Evolutionary conservation across 805 yeast species (phyloP), one percentile per base, ranked within the genome.

Genomic region (Saturnispora quitensis): DNA sequence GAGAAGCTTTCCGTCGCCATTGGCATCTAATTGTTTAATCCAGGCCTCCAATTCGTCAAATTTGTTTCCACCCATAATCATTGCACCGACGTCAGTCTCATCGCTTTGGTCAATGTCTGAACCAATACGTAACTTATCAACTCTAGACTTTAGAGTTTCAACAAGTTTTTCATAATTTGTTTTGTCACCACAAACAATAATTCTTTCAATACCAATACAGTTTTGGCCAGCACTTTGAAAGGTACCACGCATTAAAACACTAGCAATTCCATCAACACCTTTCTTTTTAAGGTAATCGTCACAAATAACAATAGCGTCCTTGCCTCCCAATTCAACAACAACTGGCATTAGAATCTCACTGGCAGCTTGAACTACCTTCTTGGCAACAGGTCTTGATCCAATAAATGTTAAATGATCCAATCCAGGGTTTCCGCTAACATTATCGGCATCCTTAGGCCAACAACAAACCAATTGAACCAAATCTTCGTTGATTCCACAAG

Each of bases 161-260:
- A 84, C 82, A 42, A 93, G 68, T 43, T 68, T 61, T 22, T 80
- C 83, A 68, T 93, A 90, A 27, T 81, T 78, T 42, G 72, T 71
- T n/a, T 50, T 52, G 36, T 61, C 64, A 5, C 85, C 86, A 44
- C 88, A 74, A 36, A 90, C 89, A 56, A 93, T 84, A 6, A 93
- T 95, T 53, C 99, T 76, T 70, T 93, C 99, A 50, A 93, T 86
- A 38, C 99, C 98, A 62, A 93, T 93, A 71, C 99, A 93, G 65
- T 93, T 93, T 69, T 93, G 99, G 12, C 99, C 99, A 0, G 96
- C 86, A 50, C 96, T 86, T 70, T 93, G 99, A 72, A 91, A 93
- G 0, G 96, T 84, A 35, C 99, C 99, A 62, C 99, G 77, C 84
- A 93, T 77, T 40, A 93, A 76, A 25, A 89, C 81, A 15, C 96